Percentiles rank a stretch among this genome's conserved stretches.
Evolutionary conservation across 345 rosid species (phyloP).

Genomic region (Physaria fendleri): DNA sequence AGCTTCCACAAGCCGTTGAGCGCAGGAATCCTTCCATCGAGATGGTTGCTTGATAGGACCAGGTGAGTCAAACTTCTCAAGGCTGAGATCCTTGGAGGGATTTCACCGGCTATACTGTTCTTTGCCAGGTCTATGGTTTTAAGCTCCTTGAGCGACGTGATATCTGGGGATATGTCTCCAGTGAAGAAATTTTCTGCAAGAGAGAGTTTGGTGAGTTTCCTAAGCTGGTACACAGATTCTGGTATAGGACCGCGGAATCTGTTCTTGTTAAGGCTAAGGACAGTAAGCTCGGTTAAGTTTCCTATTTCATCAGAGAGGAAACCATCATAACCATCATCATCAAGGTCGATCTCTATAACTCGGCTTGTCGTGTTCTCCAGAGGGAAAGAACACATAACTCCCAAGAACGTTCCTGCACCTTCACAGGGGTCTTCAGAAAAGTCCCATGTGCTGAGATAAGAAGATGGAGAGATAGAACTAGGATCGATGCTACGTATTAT

Average conservation of each 20-base stretch:
- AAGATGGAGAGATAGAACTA: slow-evolving; percentile 34
- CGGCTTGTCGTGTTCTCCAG: slow-evolving; percentile 34
- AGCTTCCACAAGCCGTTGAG: slow-evolving; percentile 49
- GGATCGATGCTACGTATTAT: slow-evolving; percentile 41
- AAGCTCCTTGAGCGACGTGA: slow-evolving; percentile 33
- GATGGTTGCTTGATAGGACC: slow-evolving; percentile 34
- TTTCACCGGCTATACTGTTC: slow-evolving; percentile 40
- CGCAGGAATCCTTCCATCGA: slow-evolving; percentile 44
- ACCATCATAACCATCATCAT: slow-evolving; percentile 52
- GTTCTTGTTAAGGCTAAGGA: slow-evolving; percentile 37
- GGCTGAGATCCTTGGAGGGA: slow-evolving; percentile 36
- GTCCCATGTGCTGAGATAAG: slow-evolving; percentile 51
- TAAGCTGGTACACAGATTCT: slow-evolving; percentile 35
- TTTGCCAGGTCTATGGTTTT: slow-evolving; percentile 36
- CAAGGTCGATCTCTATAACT: slow-evolving; percentile 42
- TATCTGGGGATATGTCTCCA: slow-evolving; percentile 34
- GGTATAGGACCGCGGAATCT: slow-evolving; percentile 56
- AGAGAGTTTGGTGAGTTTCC: slow-evolving; percentile 36
- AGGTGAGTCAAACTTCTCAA: slow-evolving; percentile 36
- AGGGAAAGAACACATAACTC: slow-evolving; percentile 46
- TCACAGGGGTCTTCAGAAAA: slow-evolving; percentile 51
- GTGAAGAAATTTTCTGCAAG: slow-evolving; percentile 42
- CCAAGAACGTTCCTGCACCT: slow-evolving; percentile 36
- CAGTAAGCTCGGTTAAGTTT: slow-evolving; percentile 47
- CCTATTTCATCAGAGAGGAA: slow-evolving; percentile 41